A percentile compares a stretch with the other conserved stretches of the same genome.
Evolutionary conservation across 1,139 yeast genomes (phyloP).

Genomic region (Suhomyces anneliseae): DNA sequence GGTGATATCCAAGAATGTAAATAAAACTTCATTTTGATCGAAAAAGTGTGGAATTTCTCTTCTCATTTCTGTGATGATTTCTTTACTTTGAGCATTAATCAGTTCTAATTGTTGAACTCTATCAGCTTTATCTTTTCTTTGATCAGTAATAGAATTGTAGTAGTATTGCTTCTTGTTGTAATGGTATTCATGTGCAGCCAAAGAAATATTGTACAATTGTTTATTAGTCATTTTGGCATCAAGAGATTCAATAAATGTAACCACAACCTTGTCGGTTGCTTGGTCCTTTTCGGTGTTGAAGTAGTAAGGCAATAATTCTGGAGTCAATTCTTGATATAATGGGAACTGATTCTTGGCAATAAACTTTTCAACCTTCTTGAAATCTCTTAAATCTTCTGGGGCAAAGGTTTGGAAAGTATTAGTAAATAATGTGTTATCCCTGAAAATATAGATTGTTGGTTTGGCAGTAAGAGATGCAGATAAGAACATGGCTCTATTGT

Average conservation of each 20-base stretch:
- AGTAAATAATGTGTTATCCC: constrained; percentile 54
- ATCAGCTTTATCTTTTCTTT: constrained; percentile 44
- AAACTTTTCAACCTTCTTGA: constrained; percentile 48
- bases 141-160: constrained; percentile 36
- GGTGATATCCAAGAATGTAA: constrained; percentile 55
- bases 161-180: constrained; percentile 44
- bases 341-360: constrained; percentile 50
- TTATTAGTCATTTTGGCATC: constrained; percentile 37
- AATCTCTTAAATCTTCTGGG: constrained; percentile 60
- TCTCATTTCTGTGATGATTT: constrained; percentile 49
- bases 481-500: constrained; percentile 45
- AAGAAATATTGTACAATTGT: constrained; percentile 43
- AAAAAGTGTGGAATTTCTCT: constrained; percentile 48
- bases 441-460: constrained; percentile 62
- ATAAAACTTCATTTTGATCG: constrained; percentile 43
- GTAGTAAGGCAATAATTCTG: constrained; percentile 32
- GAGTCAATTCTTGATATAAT: constrained; percentile 50
- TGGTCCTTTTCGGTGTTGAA: constrained; percentile 31
- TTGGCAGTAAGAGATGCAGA: constrained; percentile 55
- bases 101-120: constrained; percentile 39
- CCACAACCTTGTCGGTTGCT: constrained; percentile 46
- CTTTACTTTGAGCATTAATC: constrained; percentile 39
- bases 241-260: constrained; percentile 51
- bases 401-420: constrained; percentile 59
- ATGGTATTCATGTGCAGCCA: constrained; percentile 56